Evolutionary conservation across 441 rosid genomes (phyloP).

Genomic region (Croton setiger): DNA sequence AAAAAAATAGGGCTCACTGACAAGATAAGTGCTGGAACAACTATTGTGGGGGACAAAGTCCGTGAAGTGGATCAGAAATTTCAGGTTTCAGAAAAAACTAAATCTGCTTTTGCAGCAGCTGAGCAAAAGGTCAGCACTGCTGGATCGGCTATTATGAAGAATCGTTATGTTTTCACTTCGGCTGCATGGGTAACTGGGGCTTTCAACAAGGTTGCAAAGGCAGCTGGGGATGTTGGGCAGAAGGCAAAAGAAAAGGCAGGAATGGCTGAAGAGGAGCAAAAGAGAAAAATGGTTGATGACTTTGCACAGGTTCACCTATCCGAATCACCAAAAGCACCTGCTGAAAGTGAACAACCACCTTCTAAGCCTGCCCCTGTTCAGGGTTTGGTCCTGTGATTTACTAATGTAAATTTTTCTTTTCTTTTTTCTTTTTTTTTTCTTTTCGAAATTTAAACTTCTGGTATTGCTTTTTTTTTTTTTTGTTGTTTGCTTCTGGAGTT

Average conservation of each 20-base stretch:
- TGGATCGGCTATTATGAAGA: constrained; percentile 82
- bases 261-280: constrained; percentile 63
- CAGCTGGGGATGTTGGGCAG: constrained; percentile 88
- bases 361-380: constrained; percentile 48
- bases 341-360: constrained; percentile 35
- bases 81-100: constrained; percentile 88
- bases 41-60: constrained; percentile 63
- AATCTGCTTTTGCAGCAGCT: constrained; percentile 73
- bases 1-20: constrained; percentile 73
- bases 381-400: constrained; percentile 56
- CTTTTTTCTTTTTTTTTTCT: too few species aligned
- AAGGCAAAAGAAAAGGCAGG: constrained; percentile 75
- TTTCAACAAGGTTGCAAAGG: constrained; percentile 69
- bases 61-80: constrained; percentile 83
- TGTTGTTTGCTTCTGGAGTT: constrained; percentile 18
- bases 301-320: constrained; percentile 51
- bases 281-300: constrained; percentile 53
- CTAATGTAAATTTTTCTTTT: constrained; percentile 11
- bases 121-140: constrained; percentile 73
- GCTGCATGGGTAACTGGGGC: constrained; percentile 81
- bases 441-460: not conserved
- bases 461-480: constrained; percentile 13
- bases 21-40: constrained; percentile 61
- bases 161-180: constrained; percentile 60
- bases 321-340: constrained; percentile 51